A percentile compares a stretch with the other conserved stretches of the same genome.
Evolutionary conservation across 495 filamentous ascomycete genomes (phyloP).

Genomic region (Aspergillus asperescens): DNA sequence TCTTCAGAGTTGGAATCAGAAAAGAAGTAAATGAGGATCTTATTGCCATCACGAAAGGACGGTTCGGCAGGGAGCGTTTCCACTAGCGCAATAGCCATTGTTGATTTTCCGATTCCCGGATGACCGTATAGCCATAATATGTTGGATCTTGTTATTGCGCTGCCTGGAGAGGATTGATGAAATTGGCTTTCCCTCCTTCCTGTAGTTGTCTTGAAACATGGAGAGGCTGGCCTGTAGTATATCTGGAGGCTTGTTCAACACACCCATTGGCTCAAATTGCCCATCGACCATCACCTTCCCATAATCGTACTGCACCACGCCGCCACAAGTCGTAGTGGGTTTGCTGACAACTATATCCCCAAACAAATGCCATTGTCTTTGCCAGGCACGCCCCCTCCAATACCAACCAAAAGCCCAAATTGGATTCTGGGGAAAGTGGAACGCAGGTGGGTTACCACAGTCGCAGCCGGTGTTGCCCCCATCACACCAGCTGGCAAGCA

Average conservation of each 20-base stretch:
- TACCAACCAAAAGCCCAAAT: background rate
- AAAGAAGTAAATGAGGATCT: constrained; percentile 27
- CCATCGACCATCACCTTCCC: background rate
- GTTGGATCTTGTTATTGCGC: background rate
- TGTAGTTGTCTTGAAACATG: too few species aligned
- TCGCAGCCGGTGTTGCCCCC: background rate
- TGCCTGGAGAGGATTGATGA: background rate
- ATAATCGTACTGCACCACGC: constrained; percentile 4
- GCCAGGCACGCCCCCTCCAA: background rate
- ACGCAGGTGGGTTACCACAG: background rate
- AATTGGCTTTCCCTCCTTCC: too few species aligned
- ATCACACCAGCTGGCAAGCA: background rate
- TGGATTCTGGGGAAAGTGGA: background rate
- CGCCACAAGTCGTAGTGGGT: background rate
- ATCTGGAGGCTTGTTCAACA: background rate
- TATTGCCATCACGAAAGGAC: constrained; percentile 10
- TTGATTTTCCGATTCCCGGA: constrained; percentile 29
- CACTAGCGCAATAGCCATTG: constrained; percentile 20
- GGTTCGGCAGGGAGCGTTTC: constrained; percentile 17
- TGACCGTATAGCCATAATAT: constrained; percentile 23
- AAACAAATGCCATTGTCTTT: background rate
- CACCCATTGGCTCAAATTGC: background rate
- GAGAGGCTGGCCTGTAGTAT: background rate
- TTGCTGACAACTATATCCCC: constrained; percentile 6
- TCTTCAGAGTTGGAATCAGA: constrained; percentile 21